Conservation (phyloP, 306 rosid genomes). For the Corylus heterophylla region DNA sequence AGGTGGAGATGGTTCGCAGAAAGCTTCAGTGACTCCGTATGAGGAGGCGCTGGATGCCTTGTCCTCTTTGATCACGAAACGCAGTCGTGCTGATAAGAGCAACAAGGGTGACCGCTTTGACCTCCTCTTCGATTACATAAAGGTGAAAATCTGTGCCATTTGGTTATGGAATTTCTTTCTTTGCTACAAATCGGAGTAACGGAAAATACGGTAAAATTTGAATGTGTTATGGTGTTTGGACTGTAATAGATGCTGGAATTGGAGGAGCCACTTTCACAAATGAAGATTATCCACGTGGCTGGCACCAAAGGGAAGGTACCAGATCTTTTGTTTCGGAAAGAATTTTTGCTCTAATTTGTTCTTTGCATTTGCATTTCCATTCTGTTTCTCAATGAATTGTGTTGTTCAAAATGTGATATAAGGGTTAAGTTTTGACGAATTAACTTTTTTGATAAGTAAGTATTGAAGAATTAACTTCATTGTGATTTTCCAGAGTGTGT, state of each 20-base stretch:
- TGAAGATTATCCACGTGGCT: conserved; percentile 96
- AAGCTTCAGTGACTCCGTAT: conserved; percentile 46
- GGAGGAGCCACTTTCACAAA: conserved; percentile 68
- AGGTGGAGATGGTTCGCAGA: conserved; percentile 44
- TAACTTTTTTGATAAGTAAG: not conserved
- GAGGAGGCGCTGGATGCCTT: conserved; percentile 80
- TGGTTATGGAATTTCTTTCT: conserved; percentile 3
- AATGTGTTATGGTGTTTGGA: not conserved
- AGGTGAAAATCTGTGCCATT: conserved; percentile 39
- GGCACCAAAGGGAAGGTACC: conserved; percentile 98
- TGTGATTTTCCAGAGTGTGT: not conserved
- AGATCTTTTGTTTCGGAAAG: conserved; percentile 1
- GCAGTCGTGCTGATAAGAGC: conserved; percentile 78
- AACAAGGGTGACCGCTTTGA: conserved; percentile 70
- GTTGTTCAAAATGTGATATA: not conserved
- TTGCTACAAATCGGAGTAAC: conserved; percentile 17
- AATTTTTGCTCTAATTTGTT: not conserved
- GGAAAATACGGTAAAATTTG: not conserved
- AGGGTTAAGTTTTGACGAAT: not conserved
- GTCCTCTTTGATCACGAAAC: conserved; percentile 78
- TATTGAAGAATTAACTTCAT: not conserved
- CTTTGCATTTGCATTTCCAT: not conserved
- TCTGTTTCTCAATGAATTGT: not conserved
- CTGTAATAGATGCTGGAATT: conserved; percentile 70
- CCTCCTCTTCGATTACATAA: conserved; percentile 62